A percentile compares a stretch with the other conserved stretches of the same genome.
Conservation (phyloP, 768 basidiomycete genomes). For the Naganishia kalamii region DNA sequence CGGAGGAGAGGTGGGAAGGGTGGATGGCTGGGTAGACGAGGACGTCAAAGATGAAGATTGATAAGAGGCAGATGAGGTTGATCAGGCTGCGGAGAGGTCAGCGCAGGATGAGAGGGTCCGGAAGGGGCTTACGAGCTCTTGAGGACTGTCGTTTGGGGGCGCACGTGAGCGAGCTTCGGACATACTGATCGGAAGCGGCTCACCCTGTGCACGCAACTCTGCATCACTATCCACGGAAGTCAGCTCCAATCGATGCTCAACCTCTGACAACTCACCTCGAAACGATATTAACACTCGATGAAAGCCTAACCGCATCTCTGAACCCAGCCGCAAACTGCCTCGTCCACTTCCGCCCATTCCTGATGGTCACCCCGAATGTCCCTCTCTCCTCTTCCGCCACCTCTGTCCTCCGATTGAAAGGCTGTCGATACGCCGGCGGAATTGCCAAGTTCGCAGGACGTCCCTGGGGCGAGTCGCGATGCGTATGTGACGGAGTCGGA, state of each 20-base stretch:
- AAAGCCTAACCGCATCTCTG: slow-evolving; percentile 34
- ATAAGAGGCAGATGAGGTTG: slow-evolving; percentile 43
- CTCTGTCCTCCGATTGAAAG: not conserved
- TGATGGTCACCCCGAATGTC: not conserved
- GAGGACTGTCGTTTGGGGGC: not conserved
- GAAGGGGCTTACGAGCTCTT: not conserved
- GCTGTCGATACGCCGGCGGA: slow-evolving; percentile 6
- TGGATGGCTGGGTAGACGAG: slow-evolving; percentile 38
- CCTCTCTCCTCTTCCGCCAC: not conserved
- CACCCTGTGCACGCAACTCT: slow-evolving; percentile 33
- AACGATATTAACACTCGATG: slow-evolving; percentile 36
- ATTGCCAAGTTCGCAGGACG: not conserved
- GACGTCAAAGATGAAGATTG: slow-evolving; percentile 37
- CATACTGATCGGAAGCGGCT: not conserved
- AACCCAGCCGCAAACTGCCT: slow-evolving; percentile 25
- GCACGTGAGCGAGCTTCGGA: not conserved
- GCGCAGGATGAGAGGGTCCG: not conserved
- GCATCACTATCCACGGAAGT: slow-evolving; percentile 35
- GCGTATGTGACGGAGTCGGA: not conserved
- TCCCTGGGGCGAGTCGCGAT: not conserved
- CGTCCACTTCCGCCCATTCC: not conserved
- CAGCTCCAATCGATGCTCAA: not conserved
- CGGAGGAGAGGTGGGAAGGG: slow-evolving; percentile 21
- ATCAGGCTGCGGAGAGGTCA: slow-evolving; percentile 31
- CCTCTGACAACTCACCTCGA: slow-evolving; percentile 33